Conservation (phyloP, 192 early-diverging fungal species). For the Umbelopsis vinacea region DNA sequence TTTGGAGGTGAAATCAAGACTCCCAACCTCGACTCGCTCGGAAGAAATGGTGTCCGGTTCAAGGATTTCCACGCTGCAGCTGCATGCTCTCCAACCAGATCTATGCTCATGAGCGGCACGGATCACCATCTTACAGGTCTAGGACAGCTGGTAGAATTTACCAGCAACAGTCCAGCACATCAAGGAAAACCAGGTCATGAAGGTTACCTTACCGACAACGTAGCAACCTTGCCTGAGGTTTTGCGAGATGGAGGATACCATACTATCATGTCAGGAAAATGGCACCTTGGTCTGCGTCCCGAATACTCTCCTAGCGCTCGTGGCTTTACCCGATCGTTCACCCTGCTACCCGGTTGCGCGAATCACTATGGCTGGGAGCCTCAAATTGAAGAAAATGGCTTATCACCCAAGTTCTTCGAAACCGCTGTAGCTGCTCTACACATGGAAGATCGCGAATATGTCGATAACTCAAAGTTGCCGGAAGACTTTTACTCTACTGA, state of each 20-base stretch:
- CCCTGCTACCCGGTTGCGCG: conserved; percentile 14
- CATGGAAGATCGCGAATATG: conserved; percentile 15
- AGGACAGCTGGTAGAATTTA: conserved; percentile 22
- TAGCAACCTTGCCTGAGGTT: conserved; percentile 18
- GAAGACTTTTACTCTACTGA: conserved; percentile 21
- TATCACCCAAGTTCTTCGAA: conserved; percentile 19
- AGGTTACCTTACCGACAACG: conserved; percentile 24
- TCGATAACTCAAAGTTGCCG: conserved; percentile 20
- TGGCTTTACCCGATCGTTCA: conserved; percentile 14
- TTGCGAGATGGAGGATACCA: conserved; percentile 18
- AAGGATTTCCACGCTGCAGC: conserved; percentile 22
- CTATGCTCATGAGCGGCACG: conserved; percentile 18
- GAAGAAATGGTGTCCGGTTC: conserved; percentile 16
- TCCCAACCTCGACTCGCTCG: conserved; percentile 7
- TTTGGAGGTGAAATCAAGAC: conserved; percentile 21
- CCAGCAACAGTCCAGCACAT: conserved; percentile 8
- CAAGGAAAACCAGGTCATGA: conserved; percentile 24
- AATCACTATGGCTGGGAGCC: conserved; percentile 26
- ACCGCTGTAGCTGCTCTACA: conserved; percentile 11
- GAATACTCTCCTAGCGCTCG: conserved; percentile 7
- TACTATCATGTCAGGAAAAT: conserved; percentile 26
- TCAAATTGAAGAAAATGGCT: neutral
- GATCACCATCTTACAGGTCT: conserved; percentile 20
- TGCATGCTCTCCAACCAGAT: conserved; percentile 22
- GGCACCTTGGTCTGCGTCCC: conserved; percentile 22